These are phyloP conservation scores for Ailanthus altissimus DNA, from an alignment of 345 rosid species.

Conservation along the genomic window DNA sequence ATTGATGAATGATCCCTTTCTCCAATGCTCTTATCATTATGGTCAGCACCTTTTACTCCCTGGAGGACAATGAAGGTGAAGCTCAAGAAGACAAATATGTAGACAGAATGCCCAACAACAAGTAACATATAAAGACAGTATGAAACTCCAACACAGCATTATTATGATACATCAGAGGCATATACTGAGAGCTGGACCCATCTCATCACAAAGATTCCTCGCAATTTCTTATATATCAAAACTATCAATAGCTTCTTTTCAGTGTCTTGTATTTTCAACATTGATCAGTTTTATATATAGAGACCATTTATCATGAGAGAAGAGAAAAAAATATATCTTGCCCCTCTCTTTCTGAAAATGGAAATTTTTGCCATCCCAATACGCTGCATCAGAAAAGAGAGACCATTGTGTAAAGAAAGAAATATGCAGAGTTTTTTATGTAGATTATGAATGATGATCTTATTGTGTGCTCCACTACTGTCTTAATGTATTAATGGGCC, in stretches of 20 bases:
- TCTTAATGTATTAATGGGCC: neutral
- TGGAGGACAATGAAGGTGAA: neutral
- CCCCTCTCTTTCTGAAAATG: constrained; percentile 1
- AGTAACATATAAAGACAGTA: neutral
- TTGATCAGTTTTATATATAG: constrained; percentile 3
- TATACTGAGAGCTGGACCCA: constrained; percentile 34
- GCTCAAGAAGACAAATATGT: constrained; percentile 4
- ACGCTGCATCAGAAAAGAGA: constrained; percentile 11
- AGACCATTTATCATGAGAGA: neutral
- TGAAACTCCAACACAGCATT: constrained; percentile 6
- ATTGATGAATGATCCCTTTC: neutral
- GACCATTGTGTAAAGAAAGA: constrained; percentile 6
- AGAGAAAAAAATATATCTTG: neutral
- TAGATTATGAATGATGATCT: neutral
- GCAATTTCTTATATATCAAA: constrained; percentile 13
- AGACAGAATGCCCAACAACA: constrained; percentile 1
- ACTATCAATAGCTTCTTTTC: constrained; percentile 34
- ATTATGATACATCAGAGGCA: constrained; percentile 29
- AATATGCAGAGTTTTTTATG: neutral
- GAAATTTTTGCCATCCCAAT: constrained; percentile 12
- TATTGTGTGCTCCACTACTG: neutral
- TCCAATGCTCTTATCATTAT: neutral
- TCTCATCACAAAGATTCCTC: constrained; percentile 29
- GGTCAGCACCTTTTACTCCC: constrained; percentile 6
- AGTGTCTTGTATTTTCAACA: constrained; percentile 38